Conservation (phyloP, 192 early-diverging fungal genomes). For the Podila epigama region DNA sequence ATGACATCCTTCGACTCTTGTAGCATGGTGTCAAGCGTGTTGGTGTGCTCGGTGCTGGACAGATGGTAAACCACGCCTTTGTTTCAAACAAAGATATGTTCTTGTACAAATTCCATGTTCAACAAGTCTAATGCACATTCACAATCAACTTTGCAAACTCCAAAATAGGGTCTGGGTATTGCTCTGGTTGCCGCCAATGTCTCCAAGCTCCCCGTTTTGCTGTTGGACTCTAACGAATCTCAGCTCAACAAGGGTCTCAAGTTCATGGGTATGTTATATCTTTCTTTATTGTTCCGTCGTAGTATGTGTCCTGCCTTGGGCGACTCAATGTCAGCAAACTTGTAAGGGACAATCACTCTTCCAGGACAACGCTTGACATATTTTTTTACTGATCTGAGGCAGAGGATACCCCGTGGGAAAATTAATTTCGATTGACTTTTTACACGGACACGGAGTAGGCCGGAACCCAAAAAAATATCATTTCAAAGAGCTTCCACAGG, state of each 20-base stretch:
- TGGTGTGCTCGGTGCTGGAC: slow-evolving; percentile 94
- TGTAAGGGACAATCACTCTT: too few species aligned
- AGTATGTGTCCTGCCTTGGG: too few species aligned
- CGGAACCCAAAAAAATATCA: too few species aligned
- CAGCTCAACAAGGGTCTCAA: slow-evolving; percentile 84
- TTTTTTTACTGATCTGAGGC: too few species aligned
- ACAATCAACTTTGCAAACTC: background rate
- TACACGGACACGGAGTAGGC: too few species aligned
- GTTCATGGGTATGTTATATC: slow-evolving; percentile 82
- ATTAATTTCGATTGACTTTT: too few species aligned
- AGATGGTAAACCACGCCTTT: slow-evolving; percentile 82
- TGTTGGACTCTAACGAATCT: slow-evolving; percentile 79
- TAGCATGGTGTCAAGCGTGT: slow-evolving; percentile 57
- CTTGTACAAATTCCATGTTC: background rate
- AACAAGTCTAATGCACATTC: slow-evolving; percentile 18
- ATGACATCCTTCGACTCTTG: background rate
- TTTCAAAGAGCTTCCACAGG: too few species aligned
- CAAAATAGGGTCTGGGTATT: slow-evolving; percentile 75
- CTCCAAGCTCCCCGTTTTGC: slow-evolving; percentile 78
- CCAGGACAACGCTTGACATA: too few species aligned
- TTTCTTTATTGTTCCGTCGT: too few species aligned
- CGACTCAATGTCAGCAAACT: too few species aligned
- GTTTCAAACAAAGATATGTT: background rate
- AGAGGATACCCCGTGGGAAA: too few species aligned
- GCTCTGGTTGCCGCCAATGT: slow-evolving; percentile 87